These are phyloP conservation scores for Lentinus tigrinus DNA, from an alignment of 768 basidiomycete species.

Conservation along the genomic window DNA sequence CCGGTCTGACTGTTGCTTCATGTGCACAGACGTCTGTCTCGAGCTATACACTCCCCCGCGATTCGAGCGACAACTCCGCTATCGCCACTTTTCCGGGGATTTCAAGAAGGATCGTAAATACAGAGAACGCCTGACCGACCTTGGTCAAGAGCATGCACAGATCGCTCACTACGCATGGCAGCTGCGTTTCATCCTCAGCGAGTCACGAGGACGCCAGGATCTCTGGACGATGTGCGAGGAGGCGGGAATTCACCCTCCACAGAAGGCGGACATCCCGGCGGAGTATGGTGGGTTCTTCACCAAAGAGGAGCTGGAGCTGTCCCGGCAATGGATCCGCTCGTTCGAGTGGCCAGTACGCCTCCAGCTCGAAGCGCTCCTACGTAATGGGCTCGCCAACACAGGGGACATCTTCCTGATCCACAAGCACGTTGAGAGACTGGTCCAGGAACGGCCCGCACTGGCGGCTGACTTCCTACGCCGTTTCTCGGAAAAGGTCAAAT, in stretches of 20 bases:
- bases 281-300: conserved; percentile 49
- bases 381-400: conserved; percentile 61
- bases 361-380: conserved; percentile 70
- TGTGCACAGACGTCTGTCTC: conserved; percentile 68
- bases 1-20: background rate
- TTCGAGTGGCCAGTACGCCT: conserved; percentile 71
- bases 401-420: conserved; percentile 49
- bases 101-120: conserved; percentile 40
- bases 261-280: conserved; percentile 45
- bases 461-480: conserved; percentile 52
- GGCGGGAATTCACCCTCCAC: conserved; percentile 39
- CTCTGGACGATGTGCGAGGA: conserved; percentile 56
- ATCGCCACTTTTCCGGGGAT: conserved; percentile 47
- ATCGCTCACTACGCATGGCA: conserved; percentile 73
- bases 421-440: conserved; percentile 43
- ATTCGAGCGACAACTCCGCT: conserved; percentile 58
- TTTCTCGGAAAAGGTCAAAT: conserved; percentile 50
- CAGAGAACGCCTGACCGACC: conserved; percentile 55
- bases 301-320: conserved; percentile 40
- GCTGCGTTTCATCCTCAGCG: conserved; percentile 58
- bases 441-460: conserved; percentile 28
- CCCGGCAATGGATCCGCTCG: conserved; percentile 42
- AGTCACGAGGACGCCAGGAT: conserved; percentile 44
- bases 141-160: conserved; percentile 53
- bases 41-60: conserved; percentile 63